Conservation (phyloP, 257 asterid genomes). For the Ligustrum vulgare region DNA sequence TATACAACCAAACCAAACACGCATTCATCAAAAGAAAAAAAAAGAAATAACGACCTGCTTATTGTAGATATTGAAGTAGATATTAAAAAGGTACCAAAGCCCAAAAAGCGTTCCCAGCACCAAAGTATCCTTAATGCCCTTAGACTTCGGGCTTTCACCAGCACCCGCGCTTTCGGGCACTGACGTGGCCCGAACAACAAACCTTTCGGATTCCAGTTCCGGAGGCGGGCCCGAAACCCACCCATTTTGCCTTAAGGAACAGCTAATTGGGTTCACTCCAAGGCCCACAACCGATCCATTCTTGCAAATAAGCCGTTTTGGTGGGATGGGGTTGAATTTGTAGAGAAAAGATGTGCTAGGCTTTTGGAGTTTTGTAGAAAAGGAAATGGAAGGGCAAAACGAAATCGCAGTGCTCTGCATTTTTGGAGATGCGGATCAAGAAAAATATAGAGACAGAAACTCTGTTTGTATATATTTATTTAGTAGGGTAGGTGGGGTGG, state of each 20-base stretch:
- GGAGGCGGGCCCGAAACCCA: slow-evolving; percentile 50
- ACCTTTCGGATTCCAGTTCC: slow-evolving; percentile 34
- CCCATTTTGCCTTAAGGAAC: slow-evolving; percentile 48
- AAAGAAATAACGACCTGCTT: slow-evolving; percentile 57
- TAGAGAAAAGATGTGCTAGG: slow-evolving; percentile 25
- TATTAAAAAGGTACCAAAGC: slow-evolving; percentile 87
- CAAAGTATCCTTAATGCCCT: slow-evolving; percentile 47
- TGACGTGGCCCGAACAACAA: slow-evolving; percentile 48
- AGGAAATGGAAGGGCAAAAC: slow-evolving; percentile 47
- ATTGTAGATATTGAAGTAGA: slow-evolving; percentile 95
- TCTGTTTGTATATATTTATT: neutral
- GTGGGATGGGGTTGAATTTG: slow-evolving; percentile 21
- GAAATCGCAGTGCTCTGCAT: slow-evolving; percentile 74
- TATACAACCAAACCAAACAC: no score
- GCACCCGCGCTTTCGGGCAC: slow-evolving; percentile 53
- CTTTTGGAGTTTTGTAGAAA: slow-evolving; percentile 33
- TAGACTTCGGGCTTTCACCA: slow-evolving; percentile 57
- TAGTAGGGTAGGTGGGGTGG: neutral
- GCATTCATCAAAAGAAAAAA: neutral
- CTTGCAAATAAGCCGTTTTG: slow-evolving; percentile 20
- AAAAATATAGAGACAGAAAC: neutral
- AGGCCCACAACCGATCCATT: slow-evolving; percentile 16
- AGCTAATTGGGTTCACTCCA: slow-evolving; percentile 27
- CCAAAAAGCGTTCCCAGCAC: slow-evolving; percentile 85
- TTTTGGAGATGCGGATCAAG: slow-evolving; percentile 18